Conservation (phyloP, 1,284 basidiomycete genomes). For the Papiliotrema flavescens region DNA sequence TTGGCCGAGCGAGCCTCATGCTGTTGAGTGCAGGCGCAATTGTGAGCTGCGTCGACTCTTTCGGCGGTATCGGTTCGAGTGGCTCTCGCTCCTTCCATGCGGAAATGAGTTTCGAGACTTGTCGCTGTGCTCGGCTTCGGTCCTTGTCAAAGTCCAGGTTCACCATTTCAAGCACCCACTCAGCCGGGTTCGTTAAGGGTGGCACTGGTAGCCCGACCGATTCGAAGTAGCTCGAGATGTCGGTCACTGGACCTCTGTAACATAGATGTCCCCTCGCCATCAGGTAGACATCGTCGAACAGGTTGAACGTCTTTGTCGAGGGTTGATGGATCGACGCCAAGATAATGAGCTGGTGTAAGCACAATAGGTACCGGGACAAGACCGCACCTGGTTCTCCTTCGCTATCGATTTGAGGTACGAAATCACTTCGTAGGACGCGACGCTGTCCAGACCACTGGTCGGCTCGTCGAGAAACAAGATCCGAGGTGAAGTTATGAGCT, state of each 20-base stretch:
- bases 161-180: constrained; percentile 33
- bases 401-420: constrained; percentile 81
- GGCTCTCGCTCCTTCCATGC: background rate
- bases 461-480: constrained; percentile 94
- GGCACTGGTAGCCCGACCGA: constrained; percentile 20
- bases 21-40: background rate
- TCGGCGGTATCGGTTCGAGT: background rate
- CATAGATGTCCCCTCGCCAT: constrained; percentile 75
- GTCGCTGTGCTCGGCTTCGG: constrained; percentile 1
- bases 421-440: constrained; percentile 87
- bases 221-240: constrained; percentile 14
- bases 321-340: constrained; percentile 96
- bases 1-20: background rate
- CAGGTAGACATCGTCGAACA: constrained; percentile 85
- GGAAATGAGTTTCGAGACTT: constrained; percentile 1
- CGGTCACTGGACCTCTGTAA: constrained; percentile 60
- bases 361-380: too few species aligned
- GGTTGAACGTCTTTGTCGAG: constrained; percentile 84
- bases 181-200: constrained; percentile 27
- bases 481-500: constrained; percentile 89
- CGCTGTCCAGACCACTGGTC: constrained; percentile 73
- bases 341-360: constrained; percentile 23
- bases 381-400: constrained; percentile 63
- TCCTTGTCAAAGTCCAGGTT: constrained; percentile 24
- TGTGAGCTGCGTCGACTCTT: background rate